phyloP scores from a whole-genome alignment of 371 early-diverging fungal genomes.

The Conidiobolus coronatus region DNA sequence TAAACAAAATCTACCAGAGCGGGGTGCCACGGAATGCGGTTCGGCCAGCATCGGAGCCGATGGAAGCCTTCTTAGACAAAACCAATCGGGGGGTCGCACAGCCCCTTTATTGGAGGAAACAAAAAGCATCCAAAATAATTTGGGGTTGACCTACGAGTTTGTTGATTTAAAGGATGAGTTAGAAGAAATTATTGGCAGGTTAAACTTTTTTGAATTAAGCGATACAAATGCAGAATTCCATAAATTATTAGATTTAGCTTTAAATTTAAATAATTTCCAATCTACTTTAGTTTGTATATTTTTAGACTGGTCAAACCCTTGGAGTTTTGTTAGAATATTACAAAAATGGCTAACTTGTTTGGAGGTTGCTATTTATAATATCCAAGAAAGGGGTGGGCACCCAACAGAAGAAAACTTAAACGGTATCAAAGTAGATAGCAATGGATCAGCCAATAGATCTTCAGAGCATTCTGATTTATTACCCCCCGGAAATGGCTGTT shows the following conservation, averaged over 20 bases:
- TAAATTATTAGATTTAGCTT: constrained; percentile 48
- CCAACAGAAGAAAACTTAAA: constrained; percentile 3
- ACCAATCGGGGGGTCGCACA: too few species aligned
- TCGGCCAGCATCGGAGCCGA: too few species aligned
- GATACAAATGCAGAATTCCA: constrained; percentile 44
- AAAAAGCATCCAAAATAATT: constrained; percentile 32
- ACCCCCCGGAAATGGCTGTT: constrained; percentile 56
- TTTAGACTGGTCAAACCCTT: constrained; percentile 82
- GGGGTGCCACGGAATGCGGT: too few species aligned
- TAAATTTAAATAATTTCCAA: constrained; percentile 33
- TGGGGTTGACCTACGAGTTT: constrained; percentile 63
- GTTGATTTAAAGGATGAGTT: constrained; percentile 66
- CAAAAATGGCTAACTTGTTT: constrained; percentile 61
- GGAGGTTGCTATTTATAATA: constrained; percentile 27
- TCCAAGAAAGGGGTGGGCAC: constrained; percentile 26
- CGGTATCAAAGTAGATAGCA: background rate
- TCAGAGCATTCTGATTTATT: constrained; percentile 24
- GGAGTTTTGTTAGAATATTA: constrained; percentile 61
- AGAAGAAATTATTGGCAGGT: constrained; percentile 55
- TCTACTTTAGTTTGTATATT: constrained; percentile 49
- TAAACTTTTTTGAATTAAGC: constrained; percentile 67
- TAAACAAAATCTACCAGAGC: too few species aligned
- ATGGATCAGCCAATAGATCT: constrained; percentile 5
- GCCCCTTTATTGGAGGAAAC: constrained; percentile 15
- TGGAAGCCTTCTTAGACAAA: too few species aligned